A percentile compares a stretch with the other conserved stretches of the same genome.
Evolutionary conservation across 306 rosid genomes (phyloP).

Genomic region (Cucumis cinereus): DNA sequence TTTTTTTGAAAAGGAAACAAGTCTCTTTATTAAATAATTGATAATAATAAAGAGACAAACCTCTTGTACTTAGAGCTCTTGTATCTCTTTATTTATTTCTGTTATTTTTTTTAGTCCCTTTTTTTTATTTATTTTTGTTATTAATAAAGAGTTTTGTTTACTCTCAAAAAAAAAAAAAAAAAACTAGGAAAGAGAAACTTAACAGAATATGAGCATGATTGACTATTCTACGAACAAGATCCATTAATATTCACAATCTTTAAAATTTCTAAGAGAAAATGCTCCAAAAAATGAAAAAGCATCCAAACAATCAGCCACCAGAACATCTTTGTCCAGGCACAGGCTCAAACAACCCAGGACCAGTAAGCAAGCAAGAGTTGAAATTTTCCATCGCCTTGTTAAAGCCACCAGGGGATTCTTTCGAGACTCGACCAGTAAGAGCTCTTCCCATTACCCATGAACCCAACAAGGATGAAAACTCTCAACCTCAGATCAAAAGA

Average conservation of each 20-base stretch:
- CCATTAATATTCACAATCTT: not conserved
- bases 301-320: not conserved
- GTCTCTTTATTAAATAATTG: no score
- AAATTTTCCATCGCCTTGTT: not conserved
- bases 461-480: not conserved
- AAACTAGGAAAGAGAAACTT: not conserved
- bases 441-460: not conserved
- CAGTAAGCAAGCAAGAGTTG: not conserved
- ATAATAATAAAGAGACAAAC: no score
- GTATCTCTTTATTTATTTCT: no score
- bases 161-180: no score
- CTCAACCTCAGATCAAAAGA: not conserved
- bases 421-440: not conserved
- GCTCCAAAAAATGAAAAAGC: not conserved
- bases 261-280: not conserved
- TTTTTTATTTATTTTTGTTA: no score
- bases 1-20: no score
- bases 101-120: no score
- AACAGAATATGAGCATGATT: not conserved
- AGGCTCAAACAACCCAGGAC: not conserved
- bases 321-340: not conserved
- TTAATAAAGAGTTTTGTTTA: no score
- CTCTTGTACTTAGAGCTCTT: no score
- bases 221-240: not conserved
- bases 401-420: not conserved